These are phyloP conservation scores for Pelargonium myrrhifolium DNA, from an alignment of 441 rosid genomes.

Conservation along the genomic window DNA sequence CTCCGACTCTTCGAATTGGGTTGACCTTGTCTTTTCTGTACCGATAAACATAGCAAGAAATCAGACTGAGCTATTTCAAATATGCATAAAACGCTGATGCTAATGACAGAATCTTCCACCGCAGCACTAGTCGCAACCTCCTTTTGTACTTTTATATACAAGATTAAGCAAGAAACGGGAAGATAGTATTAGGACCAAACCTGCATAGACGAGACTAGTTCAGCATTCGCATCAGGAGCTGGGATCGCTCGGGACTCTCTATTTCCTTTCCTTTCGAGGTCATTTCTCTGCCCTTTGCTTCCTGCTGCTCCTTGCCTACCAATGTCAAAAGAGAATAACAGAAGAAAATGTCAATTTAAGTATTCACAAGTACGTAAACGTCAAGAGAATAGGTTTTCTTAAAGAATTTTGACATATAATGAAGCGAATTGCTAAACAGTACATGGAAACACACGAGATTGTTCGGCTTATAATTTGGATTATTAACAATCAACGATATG, in stretches of 20 bases:
- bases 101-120: no score
- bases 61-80: neutral
- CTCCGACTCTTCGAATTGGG: slow-evolving; percentile 82
- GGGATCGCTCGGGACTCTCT: slow-evolving; percentile 91
- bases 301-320: slow-evolving; percentile 53
- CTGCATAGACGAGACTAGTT: slow-evolving; percentile 72
- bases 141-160: no score
- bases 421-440: no score
- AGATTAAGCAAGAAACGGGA: no score
- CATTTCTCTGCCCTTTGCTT: slow-evolving; percentile 57
- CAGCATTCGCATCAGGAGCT: slow-evolving; percentile 94
- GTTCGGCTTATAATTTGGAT: neutral
- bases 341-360: neutral
- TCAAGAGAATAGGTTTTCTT: no score
- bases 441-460: no score
- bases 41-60: neutral
- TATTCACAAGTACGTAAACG: no score
- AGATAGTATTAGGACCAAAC: slow-evolving; percentile 22
- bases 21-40: slow-evolving; percentile 78
- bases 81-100: no score
- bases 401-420: no score
- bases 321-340: slow-evolving; percentile 14
- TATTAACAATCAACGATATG: neutral
- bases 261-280: slow-evolving; percentile 59
- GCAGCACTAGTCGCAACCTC: no score